Base-by-base conservation (phyloP, 768 basidiomycete species). In the Agrocybe chaxingu region DNA sequence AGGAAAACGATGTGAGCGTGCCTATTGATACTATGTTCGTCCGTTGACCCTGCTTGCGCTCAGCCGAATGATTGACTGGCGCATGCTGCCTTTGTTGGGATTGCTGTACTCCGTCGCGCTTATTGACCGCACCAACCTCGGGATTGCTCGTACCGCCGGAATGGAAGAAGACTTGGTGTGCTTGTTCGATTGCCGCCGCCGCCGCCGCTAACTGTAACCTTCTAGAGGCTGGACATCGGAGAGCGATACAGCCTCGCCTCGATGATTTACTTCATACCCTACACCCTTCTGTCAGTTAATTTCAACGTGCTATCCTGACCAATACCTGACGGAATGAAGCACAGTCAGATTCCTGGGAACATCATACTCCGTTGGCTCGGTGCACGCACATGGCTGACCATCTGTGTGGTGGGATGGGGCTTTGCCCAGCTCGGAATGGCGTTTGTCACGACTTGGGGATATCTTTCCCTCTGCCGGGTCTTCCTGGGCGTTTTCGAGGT, bases 191-290 rank as follows among this genome's bases (percentile, higher is more conserved):
- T 12, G 31, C 39, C 33, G n/a, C 35, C 61, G 62, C 7, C 56
- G 61, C 52, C 34, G 64, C 6, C 61, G 60, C 10, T 56, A 53
- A 19, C 65, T 10, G 57, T 55, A 7, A 67, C 24, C 18, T 7
- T 34, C n/a, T 13, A 45, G 53, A 49, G 41, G 33, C 47, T 51
- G 13, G 32, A 51, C 18, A 52, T 64, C 35, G 70, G 69, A 16
- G 60, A 62, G 8, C 62, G 71, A 7, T 72, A 67, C 58, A 66
- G 63, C 47, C 68, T 71, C 42, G 62, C 64, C 1, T 66, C 69
- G 6, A 65, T 67, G 54, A 57, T 72, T 19, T 71, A 68, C 46
- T 72, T 70, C 53, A 52, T 68, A 39, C 71, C 71, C 4, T 70
- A 71, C 52, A 68, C 66, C 44, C 49, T 72, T 12, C 56, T 72